Conservation (phyloP, 2,329 filamentous ascomycete species). For the Sarocladium kiliense region DNA sequence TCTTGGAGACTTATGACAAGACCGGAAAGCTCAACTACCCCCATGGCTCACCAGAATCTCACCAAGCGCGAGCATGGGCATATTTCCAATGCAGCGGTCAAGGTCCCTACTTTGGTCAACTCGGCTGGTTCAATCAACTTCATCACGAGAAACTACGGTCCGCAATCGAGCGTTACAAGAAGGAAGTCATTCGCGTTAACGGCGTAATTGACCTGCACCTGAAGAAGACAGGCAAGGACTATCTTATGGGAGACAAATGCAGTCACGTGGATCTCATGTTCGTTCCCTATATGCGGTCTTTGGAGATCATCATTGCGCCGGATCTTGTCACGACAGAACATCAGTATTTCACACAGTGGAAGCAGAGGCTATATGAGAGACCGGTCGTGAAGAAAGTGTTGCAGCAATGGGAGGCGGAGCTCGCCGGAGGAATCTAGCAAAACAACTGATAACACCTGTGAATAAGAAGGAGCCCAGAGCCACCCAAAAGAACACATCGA, state of each 20-base stretch:
- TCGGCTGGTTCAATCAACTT: constrained; percentile 14
- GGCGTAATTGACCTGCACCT: constrained; percentile 20
- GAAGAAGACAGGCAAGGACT: constrained; percentile 16
- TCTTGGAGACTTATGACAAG: constrained; percentile 19
- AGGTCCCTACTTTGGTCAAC: constrained; percentile 24
- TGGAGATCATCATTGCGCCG: neutral
- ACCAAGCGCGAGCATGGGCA: constrained; percentile 13
- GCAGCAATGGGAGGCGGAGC: neutral
- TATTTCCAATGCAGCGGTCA: constrained; percentile 20
- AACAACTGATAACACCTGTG: too few relatives aligned
- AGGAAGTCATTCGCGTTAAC: constrained; percentile 22
- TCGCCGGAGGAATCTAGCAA: neutral
- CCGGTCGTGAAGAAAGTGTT: constrained; percentile 12
- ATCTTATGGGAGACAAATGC: constrained; percentile 17
- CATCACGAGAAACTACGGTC: constrained; percentile 20
- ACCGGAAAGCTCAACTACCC: constrained; percentile 12
- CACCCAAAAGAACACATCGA: neutral
- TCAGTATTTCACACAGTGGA: constrained; percentile 12
- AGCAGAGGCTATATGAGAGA: too few relatives aligned
- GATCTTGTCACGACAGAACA: neutral
- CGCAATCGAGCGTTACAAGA: constrained; percentile 23
- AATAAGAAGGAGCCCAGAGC: too few relatives aligned
- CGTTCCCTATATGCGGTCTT: constrained; percentile 14
- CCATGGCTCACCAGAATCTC: constrained; percentile 10
- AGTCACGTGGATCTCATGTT: constrained; percentile 22